Base-by-base conservation (phyloP, 768 basidiomycete genomes). In the Mycena vitilis region DNA sequence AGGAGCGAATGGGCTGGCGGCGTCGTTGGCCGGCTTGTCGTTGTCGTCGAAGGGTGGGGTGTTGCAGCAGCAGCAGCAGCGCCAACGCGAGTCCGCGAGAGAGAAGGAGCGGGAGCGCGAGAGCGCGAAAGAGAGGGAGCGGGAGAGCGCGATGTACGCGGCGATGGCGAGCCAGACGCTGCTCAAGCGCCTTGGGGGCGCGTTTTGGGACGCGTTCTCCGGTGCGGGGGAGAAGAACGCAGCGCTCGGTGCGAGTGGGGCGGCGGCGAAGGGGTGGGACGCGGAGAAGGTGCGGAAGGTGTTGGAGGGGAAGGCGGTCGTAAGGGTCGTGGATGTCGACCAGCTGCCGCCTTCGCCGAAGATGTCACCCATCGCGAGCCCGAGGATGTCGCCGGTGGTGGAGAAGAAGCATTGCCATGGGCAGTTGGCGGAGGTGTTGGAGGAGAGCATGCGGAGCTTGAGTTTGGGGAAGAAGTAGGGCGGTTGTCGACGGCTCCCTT, bases 121-220 rank as follows among this genome's bases (percentile, higher is more conserved):
- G 74, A 73, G 58, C 70, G 75, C 55, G 73, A 77, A 77, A 70
- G 74, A 78, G 66, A 76, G 80, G 65, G 81, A 82, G 63, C 78
- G 79, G 67, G 81, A 85, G 56, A 81, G 85, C 16, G 88, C 88
- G 9, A 81, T 90, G 74, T 81, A 90, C 20, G 94, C 94, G 13
- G 86, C 88, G n/a, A 82, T 94, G 69, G 94, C 93, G 11, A 88
- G 88, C 53, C 90, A 94, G 80, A 95, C 95, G 0, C 80, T 96
- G 37, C 71, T 93, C 59, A 80, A 82, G 74, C 90, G 89, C 74
- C 84, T 96, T 38, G 90, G 92, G 6, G 77, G 82, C 23, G 93
- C 94, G 51, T 95, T 96, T 81, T 93, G 94, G 92, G 94, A 95
- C 70, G 95, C 95, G 18, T 96, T 96, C 79, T 85, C 90, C n/a